These are phyloP conservation scores for Pichia ethanolica DNA, from an alignment of 805 yeast genomes.

Conservation along the genomic window DNA sequence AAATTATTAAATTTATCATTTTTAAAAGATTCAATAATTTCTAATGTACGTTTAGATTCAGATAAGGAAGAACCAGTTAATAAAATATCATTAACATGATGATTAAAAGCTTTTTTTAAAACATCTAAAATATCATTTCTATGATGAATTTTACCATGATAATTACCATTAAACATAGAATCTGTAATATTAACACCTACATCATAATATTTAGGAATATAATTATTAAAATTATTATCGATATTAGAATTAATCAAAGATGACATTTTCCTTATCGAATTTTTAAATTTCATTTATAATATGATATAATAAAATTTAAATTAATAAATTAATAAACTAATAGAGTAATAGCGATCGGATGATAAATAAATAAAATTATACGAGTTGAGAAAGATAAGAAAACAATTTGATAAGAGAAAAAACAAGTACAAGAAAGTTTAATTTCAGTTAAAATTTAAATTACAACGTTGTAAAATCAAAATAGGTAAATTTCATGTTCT, in stretches of 20 bases:
- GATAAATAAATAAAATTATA: too few relatives aligned
- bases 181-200: conserved; percentile 73
- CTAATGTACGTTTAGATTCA: conserved; percentile 60
- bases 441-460: too few relatives aligned
- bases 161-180: conserved; percentile 75
- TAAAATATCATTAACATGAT: conserved; percentile 62
- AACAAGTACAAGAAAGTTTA: too few relatives aligned
- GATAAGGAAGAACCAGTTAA: conserved; percentile 75
- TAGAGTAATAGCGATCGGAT: too few relatives aligned
- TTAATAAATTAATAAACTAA: too few relatives aligned
- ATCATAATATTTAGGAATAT: conserved; percentile 31
- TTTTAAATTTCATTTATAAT: too few relatives aligned
- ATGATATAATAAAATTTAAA: too few relatives aligned
- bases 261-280: neutral
- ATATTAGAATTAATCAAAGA: neutral
- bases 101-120: conserved; percentile 54
- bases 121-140: conserved; percentile 58
- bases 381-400: too few relatives aligned
- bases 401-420: too few relatives aligned
- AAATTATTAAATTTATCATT: conserved; percentile 4
- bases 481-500: too few relatives aligned
- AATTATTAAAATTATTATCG: neutral
- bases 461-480: too few relatives aligned
- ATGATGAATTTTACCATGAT: conserved; percentile 62
- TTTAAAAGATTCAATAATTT: conserved; percentile 34